Base-by-base conservation (phyloP, 805 yeast genomes). In the Lachancea lanzarotensis region DNA sequence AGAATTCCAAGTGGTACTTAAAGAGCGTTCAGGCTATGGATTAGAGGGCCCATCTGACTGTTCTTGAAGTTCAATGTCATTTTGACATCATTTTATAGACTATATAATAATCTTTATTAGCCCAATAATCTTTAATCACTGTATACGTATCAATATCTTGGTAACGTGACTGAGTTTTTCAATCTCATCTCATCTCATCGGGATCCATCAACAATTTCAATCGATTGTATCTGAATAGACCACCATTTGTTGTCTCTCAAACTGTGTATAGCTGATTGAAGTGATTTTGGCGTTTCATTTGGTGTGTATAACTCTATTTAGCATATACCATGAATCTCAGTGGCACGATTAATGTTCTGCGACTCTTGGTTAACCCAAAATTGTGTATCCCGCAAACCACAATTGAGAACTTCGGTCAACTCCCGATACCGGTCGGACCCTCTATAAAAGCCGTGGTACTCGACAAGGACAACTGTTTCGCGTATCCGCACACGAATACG, bases 401-500 rank as follows among this genome's bases (percentile, higher is more conserved):
- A 0, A 70, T 78, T 12, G 59, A 74, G 15, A 76, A 79, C 0
- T 83, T 84, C 53, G 81, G 78, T 53, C 74, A 76, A 41, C 59
- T 83, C 2, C 86, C 93, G 26, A 38, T 66, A 66, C 50, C 50
- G 16, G 34, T 44, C n/a, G 43, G 35, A 19, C 71, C 72, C 2
- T 35, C 50, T 44, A 83, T 86, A 46, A 82, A 78, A 56, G 95
- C 89, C 0, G 74, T 90, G 1, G 91, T 93, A 0, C 69, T 93
- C 20, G 98, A 93, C 59, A 93, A 93, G 62, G 98, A 93, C 66
- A 93, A 93, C 63, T 91, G 98, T 59, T 85, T 93, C 61, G 95
- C 98, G 4, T 74, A 76, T 47, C 90, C 90, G 30, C 84, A 86
- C 45, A 84, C 80, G 48, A 84, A 82, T 48, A 75, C 78, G 47